Conservation (phyloP, 2,329 filamentous ascomycete genomes). For the Bipolaris cookei region DNA sequence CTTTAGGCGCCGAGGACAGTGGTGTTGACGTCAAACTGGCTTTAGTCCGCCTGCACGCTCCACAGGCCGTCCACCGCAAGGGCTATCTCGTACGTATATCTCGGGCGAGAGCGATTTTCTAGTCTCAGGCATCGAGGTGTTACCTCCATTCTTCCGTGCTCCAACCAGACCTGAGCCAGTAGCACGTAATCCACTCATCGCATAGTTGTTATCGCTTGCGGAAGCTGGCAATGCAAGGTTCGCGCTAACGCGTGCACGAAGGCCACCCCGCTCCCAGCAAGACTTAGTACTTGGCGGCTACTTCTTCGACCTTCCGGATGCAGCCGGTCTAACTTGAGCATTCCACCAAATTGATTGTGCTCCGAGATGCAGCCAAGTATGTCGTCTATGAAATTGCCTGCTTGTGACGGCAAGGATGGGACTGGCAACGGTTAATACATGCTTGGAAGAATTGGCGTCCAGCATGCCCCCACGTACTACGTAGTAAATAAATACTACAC, state of each 20-base stretch:
- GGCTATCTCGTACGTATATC: no score
- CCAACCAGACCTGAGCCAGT: background rate
- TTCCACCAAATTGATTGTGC: background rate
- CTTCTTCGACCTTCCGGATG: slow-evolving; percentile 9
- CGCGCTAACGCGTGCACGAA: slow-evolving; percentile 6
- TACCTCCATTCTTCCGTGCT: no score
- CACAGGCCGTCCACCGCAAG: background rate
- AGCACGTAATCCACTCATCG: background rate
- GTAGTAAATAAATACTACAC: slow-evolving; percentile 4
- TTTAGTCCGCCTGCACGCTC: background rate
- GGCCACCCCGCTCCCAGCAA: slow-evolving; percentile 5
- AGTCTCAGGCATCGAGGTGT: background rate
- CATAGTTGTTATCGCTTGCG: background rate
- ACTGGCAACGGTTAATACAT: background rate
- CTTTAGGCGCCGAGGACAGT: background rate
- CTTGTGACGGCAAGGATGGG: slow-evolving; percentile 1
- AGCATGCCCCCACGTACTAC: background rate
- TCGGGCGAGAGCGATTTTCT: background rate
- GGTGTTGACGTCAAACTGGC: background rate
- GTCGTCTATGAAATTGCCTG: background rate
- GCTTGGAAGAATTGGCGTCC: slow-evolving; percentile 8
- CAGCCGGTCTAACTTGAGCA: slow-evolving; percentile 4
- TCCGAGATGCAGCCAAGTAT: slow-evolving; percentile 7
- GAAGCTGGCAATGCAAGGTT: slow-evolving; percentile 5
- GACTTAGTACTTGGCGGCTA: slow-evolving; percentile 8